A percentile compares a stretch with the other conserved stretches of the same genome.
Evolutionary conservation across 768 basidiomycete species (phyloP).

Genomic region (Mycena belliarum): DNA sequence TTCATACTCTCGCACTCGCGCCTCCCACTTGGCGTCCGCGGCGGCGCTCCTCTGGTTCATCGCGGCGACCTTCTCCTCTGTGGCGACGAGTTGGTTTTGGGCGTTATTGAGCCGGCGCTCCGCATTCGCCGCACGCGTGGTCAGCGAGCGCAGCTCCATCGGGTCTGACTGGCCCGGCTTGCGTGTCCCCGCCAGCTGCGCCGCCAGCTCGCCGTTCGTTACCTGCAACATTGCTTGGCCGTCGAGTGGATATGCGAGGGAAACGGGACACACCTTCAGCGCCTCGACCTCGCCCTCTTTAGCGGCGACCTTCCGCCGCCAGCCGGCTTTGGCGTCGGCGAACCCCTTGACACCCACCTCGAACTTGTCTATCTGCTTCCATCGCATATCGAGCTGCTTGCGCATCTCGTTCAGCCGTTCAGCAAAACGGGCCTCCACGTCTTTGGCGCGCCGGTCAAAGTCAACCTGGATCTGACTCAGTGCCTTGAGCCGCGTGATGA

Average conservation of each 20-base stretch:
- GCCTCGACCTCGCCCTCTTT: constrained; percentile 92
- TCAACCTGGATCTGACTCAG: constrained; percentile 82
- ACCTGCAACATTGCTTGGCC: constrained; percentile 42
- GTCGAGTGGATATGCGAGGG: background rate
- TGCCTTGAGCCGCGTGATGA: constrained; percentile 83
- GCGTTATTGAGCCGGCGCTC: constrained; percentile 86
- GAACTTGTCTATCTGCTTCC: constrained; percentile 93
- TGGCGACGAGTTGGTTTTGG: constrained; percentile 78
- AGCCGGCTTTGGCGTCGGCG: constrained; percentile 76
- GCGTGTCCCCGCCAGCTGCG: constrained; percentile 65
- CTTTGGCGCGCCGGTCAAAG: constrained; percentile 85
- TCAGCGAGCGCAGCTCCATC: constrained; percentile 70
- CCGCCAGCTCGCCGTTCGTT: constrained; percentile 71
- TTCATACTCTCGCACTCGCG: constrained; percentile 93
- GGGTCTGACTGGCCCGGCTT: constrained; percentile 61
- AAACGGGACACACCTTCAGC: constrained; percentile 61
- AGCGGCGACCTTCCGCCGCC: constrained; percentile 78
- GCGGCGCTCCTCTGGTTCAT: constrained; percentile 70
- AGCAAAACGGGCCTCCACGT: constrained; percentile 68
- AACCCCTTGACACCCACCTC: constrained; percentile 82
- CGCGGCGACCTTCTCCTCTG: constrained; percentile 81
- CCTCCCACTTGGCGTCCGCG: constrained; percentile 91
- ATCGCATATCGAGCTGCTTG: constrained; percentile 84
- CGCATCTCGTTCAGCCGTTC: constrained; percentile 80
- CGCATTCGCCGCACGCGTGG: constrained; percentile 76